Evolutionary conservation across 768 basidiomycete genomes (phyloP).

Genomic region (Rickenella mellea): DNA sequence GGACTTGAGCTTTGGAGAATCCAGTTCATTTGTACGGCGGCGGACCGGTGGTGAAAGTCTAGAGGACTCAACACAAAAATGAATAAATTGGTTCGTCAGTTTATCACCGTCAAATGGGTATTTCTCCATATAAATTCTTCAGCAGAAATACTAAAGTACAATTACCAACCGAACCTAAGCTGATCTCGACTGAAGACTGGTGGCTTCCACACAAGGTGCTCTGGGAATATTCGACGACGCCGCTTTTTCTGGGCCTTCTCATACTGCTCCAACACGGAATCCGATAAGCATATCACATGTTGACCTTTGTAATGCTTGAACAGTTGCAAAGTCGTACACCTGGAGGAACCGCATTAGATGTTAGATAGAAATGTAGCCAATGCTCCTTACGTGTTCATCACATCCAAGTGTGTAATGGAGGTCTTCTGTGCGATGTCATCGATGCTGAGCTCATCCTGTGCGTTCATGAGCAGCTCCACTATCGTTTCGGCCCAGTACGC

Average conservation of each 20-base stretch:
- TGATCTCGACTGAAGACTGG: slow-evolving; percentile 88
- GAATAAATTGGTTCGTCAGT: too few relatives aligned
- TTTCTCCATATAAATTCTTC: too few relatives aligned
- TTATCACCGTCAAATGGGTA: too few relatives aligned
- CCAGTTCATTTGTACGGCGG: too few relatives aligned
- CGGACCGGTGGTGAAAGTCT: too few relatives aligned
- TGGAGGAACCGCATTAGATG: slow-evolving; percentile 21
- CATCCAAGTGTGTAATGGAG: slow-evolving; percentile 87
- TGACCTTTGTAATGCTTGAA: slow-evolving; percentile 96
- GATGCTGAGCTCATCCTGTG: slow-evolving; percentile 72
- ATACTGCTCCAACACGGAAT: slow-evolving; percentile 84
- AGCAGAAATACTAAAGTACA: too few relatives aligned
- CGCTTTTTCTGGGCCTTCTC: slow-evolving; percentile 76
- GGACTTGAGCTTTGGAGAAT: too few relatives aligned
- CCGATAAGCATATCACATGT: slow-evolving; percentile 87
- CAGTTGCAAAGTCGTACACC: slow-evolving; percentile 87
- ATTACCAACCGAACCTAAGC: slow-evolving; percentile 57
- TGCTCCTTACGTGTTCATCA: slow-evolving; percentile 90
- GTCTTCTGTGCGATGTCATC: slow-evolving; percentile 97
- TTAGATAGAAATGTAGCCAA: background rate
- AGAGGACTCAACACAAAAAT: too few relatives aligned
- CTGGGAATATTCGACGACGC: slow-evolving; percentile 68
- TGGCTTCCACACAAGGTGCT: slow-evolving; percentile 86
- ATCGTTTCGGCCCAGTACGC: slow-evolving; percentile 98
- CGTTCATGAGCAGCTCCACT: slow-evolving; percentile 74